These are phyloP conservation scores for Alternaria sp. DNA, from an alignment of 2,329 filamentous ascomycete genomes.

Conservation along the genomic window DNA sequence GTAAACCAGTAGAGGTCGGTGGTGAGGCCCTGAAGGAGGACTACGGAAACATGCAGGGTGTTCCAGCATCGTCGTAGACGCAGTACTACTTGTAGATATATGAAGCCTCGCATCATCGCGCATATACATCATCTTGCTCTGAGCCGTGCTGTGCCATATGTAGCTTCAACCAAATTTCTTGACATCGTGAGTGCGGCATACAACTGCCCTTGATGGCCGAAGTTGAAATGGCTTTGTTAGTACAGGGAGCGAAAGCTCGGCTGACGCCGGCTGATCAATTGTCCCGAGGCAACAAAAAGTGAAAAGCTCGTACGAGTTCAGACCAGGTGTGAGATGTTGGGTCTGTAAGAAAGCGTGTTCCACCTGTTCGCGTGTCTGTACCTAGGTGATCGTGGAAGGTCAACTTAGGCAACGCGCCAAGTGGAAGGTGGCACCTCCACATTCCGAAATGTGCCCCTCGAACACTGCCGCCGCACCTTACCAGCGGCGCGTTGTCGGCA, in stretches of 20 bases:
- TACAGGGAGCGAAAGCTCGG: background rate
- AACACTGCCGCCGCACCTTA: conserved; percentile 3
- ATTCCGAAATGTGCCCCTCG: conserved; percentile 24
- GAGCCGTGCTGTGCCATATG: too few relatives aligned
- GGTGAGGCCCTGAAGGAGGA: conserved; percentile 37
- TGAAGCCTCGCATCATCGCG: background rate
- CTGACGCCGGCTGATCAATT: background rate
- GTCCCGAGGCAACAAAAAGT: background rate
- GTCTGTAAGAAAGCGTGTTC: background rate
- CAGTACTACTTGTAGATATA: background rate
- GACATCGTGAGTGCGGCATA: background rate
- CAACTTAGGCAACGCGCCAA: background rate
- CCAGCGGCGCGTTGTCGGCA: conserved; percentile 7
- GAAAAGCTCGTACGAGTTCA: background rate
- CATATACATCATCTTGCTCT: background rate
- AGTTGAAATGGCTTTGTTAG: background rate
- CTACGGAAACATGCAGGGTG: conserved; percentile 39
- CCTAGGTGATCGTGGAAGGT: too few relatives aligned
- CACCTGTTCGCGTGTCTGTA: background rate
- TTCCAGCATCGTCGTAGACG: conserved; percentile 33
- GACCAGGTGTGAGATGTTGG: background rate
- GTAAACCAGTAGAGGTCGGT: conserved; percentile 31
- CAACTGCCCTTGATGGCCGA: background rate
- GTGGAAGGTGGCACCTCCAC: conserved; percentile 17
- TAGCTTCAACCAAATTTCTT: background rate